phyloP scores from a whole-genome alignment of 306 rosid species.

The Vachellia pachyceras region DNA sequence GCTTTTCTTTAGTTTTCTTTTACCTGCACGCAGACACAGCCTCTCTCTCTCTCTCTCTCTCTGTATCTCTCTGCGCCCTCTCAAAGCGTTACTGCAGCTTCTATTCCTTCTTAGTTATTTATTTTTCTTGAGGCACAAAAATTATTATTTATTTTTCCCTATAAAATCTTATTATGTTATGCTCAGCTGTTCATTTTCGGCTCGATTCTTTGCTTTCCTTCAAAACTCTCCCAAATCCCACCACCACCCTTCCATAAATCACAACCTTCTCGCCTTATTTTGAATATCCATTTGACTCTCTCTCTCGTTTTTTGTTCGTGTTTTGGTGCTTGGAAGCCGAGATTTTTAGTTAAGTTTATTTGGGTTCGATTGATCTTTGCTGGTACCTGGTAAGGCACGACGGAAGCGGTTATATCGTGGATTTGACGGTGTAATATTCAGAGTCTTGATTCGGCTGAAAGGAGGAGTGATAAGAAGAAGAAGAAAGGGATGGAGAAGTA shows the following conservation, averaged over 20 bases:
- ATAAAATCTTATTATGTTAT: not conserved
- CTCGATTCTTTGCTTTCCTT: slow-evolving; percentile 50
- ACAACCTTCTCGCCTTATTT: slow-evolving; percentile 15
- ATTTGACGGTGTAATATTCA: not conserved
- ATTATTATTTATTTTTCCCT: not conserved
- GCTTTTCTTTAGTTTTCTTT: not conserved
- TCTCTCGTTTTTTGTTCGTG: not conserved
- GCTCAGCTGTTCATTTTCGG: not conserved
- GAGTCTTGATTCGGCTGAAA: not conserved
- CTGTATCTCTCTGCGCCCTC: no score
- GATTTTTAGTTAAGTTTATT: not conserved
- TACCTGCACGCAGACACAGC: not conserved
- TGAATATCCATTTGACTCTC: not conserved
- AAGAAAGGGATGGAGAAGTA: slow-evolving; percentile 64
- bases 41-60: not conserved
- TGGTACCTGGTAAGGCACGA: not conserved
- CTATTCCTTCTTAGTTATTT: not conserved
- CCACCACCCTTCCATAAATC: slow-evolving; percentile 27
- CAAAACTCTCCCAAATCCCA: slow-evolving; percentile 37
- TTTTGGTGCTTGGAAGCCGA: not conserved
- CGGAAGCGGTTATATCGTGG: not conserved
- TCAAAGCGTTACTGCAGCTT: slow-evolving; percentile 10
- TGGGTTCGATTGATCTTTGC: slow-evolving; percentile 22
- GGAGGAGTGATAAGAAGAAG: not conserved
- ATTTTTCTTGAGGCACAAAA: no score